Evolutionary conservation across 352 stramenopile genomes (phyloP), one percentile per base, ranked within the genome.

Genomic region (Phytophthora melonis): DNA sequence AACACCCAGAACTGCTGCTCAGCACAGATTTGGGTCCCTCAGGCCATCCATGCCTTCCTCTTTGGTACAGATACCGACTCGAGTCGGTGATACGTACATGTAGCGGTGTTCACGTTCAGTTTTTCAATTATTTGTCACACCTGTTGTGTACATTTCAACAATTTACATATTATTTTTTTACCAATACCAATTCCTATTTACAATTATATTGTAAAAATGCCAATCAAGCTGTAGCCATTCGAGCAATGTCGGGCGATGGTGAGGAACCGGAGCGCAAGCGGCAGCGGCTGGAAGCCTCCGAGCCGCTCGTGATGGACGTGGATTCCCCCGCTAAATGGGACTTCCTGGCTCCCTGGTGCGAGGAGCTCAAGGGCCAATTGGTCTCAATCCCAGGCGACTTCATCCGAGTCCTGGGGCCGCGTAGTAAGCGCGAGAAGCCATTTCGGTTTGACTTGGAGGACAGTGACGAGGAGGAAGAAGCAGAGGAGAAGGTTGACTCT

Each of bases 321-420:
- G 21, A 64, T 41, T 64, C 63, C 3, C 43, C 63, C 1, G 63
- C 65, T 11, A 67, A 60, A 30, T 72, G 65, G 57, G 65, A 72
- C 30, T 72, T 72, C 39, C 39, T 72, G 21, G 30, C 65, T 14
- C 57, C 65, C 6, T 72, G 65, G 65, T 72, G 65, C 39, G n/a
- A 72, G 23, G 47, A 67, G 14, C 57, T 72, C 9, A 52, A 36
- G 7, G 56, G 57, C 3, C 65, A 66, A 50, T 30, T 72, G 49
- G 19, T 58, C 11, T 39, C 13, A 6, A 19, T 62, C 23, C 18
- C 7, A 10, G 45, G 59, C 6, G 59, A 23, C 25, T 45, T 30
- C 25, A 66, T 66, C 19, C 45, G 65, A 5, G 65, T 72, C 13
- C n/a, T 67, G 47, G 58, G 45, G 2, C 34, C 32, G 36, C 50